Base-by-base conservation (phyloP, 2,329 filamentous ascomycete genomes). In the Geosmithia putterillii region DNA sequence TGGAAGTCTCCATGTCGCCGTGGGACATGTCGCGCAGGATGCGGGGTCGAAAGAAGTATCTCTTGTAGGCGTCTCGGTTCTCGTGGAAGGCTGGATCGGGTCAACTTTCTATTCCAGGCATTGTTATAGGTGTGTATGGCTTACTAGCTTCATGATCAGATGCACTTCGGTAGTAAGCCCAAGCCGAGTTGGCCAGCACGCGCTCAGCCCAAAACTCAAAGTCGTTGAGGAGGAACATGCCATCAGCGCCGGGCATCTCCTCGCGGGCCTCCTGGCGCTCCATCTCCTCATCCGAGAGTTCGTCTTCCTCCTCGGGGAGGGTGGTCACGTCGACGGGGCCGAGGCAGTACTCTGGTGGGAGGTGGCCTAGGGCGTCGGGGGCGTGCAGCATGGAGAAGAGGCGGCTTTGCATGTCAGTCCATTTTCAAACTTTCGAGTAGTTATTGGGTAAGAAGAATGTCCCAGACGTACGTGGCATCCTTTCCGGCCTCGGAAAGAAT, bases 61-160 rank as follows among this genome's bases (percentile, higher is more conserved):
- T 64, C 35, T 61, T 54, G 60, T 62, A 73, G 36, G 68, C 61
- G 43, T 72, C 67, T 5, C 72, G 59, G 52, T 73, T 72, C 41
- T 42, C 41, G 34, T 40, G 34, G 38, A 43, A 43, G 6, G 41
- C 41, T 43, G 14, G 1, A 19, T n/a, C n/a, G n/a, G n/a, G n/a
- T n/a, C n/a, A 32, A 12, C 10, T 7, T 7, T 25, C 7, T 25
- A 14, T 32, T 32, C 15, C 15, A 32, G 28, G 10, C 28, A 14
- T 14, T 32, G 28, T 7, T 14, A 32, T 12, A 12, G 28, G 15
- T 7, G 3, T 4, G 15, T 17, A 28, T 5, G 36, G 37, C 42
- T 14, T n/a, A 38, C 40, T 41, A 17, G 28, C 36, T 22, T 39
- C 37, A 4, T 46, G 25, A 20, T 41, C 41, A 2, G 46, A 28